These are phyloP conservation scores for Globisporangium radiosum DNA, from an alignment of 352 stramenopile species.

Conservation along the genomic window DNA sequence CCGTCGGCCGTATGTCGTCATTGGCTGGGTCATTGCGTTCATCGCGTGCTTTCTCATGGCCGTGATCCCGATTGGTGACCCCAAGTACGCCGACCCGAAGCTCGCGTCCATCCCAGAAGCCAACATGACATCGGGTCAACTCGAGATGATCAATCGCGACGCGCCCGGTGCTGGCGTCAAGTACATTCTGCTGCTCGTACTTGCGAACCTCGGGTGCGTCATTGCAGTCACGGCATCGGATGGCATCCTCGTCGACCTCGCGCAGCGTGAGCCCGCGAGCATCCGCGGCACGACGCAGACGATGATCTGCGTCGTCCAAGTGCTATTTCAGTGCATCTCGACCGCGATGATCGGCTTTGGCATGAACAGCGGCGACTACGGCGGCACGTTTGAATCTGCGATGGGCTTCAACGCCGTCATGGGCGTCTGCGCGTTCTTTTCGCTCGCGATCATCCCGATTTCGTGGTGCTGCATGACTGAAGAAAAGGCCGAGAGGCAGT, in stretches of 20 bases:
- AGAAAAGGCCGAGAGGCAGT: conserved; percentile 18
- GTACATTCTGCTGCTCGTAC: conserved; percentile 50
- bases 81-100: conserved; percentile 47
- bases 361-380: conserved; percentile 51
- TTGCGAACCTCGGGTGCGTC: conserved; percentile 55
- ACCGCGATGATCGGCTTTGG: conserved; percentile 46
- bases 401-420: conserved; percentile 52
- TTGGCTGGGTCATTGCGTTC: conserved; percentile 49
- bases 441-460: conserved; percentile 26
- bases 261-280: conserved; percentile 44
- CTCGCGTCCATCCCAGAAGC: conserved; percentile 23
- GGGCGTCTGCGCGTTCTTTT: conserved; percentile 28
- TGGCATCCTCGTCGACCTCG: conserved; percentile 52
- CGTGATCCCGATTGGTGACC: conserved; percentile 25
- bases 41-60: conserved; percentile 33
- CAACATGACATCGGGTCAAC: conserved; percentile 30
- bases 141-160: conserved; percentile 39
- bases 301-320: conserved; percentile 36
- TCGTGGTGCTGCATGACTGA: conserved; percentile 54
- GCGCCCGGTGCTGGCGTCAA: conserved; percentile 35
- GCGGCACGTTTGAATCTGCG: conserved; percentile 37
- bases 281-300: conserved; percentile 49
- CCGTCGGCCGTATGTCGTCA: conserved; percentile 39
- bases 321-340: conserved; percentile 31
- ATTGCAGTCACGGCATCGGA: conserved; percentile 37